Evolutionary conservation across 2,329 filamentous ascomycete species (phyloP).

Genomic region (Harringtonia aguacate): DNA sequence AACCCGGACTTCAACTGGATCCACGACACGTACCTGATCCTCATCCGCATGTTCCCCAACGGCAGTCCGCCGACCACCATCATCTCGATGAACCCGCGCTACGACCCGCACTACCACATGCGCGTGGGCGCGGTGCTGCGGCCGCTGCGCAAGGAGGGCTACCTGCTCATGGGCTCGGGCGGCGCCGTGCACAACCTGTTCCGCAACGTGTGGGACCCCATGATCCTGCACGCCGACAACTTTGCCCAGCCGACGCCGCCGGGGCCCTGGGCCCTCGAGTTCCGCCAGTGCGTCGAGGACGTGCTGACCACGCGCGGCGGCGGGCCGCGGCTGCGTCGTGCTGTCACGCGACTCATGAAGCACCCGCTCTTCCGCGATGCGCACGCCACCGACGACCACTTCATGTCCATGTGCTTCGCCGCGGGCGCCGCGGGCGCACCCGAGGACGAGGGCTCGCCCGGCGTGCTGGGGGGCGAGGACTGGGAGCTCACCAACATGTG

Average conservation of each 20-base stretch:
- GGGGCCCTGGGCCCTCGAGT: conserved; percentile 50
- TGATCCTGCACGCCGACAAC: conserved; percentile 52
- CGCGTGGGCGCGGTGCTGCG: conserved; percentile 46
- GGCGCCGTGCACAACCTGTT: conserved; percentile 63
- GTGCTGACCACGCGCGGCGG: conserved; percentile 28
- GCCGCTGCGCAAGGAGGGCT: conserved; percentile 37
- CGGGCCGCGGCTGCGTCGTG: conserved; percentile 42
- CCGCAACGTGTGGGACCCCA: conserved; percentile 54
- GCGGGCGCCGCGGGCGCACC: conserved; percentile 42
- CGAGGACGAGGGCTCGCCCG: conserved; percentile 30
- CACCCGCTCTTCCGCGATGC: conserved; percentile 55
- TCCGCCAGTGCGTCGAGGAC: conserved; percentile 54
- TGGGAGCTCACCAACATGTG: conserved; percentile 59
- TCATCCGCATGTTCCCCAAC: conserved; percentile 58
- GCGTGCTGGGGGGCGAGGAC: conserved; percentile 43
- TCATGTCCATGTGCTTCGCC: conserved; percentile 54
- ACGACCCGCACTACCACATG: conserved; percentile 32
- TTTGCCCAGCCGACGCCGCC: conserved; percentile 50
- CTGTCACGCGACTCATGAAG: conserved; percentile 55
- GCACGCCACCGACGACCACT: conserved; percentile 61
- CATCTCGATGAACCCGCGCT: conserved; percentile 25
- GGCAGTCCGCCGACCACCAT: conserved; percentile 57
- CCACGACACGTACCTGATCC: conserved; percentile 58
- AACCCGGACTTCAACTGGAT: conserved; percentile 59
- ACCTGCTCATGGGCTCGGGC: conserved; percentile 45